Evolutionary conservation across 1,284 basidiomycete genomes (phyloP), one percentile per base, ranked within the genome.

Genomic region (Pascua sp.): DNA sequence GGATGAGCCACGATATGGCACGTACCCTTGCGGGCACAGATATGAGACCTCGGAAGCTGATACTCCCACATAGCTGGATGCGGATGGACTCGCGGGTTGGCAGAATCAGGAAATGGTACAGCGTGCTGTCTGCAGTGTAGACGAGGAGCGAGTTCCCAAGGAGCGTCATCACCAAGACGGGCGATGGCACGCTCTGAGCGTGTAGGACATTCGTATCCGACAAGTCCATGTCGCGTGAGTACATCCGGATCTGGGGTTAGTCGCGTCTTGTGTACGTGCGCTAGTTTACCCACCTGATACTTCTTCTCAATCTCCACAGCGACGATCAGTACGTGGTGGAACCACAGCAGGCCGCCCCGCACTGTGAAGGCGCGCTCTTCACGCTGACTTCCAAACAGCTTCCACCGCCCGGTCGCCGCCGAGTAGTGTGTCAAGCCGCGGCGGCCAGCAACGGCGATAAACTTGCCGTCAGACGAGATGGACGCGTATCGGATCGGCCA

Each of bases 81-180:
- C 86, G 87, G 72, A 96, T 92, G 4, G 85, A 84, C 51, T 92
- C 87, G 13, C 83, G 77, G 0, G 92, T 92, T 1, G 92, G 90
- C 37, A 91, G 83, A 62, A 98, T 91, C 65, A 98, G 77, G 73
- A 91, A 98, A 77, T 99, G 96, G 67, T 86, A 86, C 49, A 99
- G 81, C 36, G 88, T 94, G 72, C 98, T 98, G 76, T 98, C 94
- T n/a, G 86, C 84, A 2, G 93, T 97, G 77, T 98, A 98, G 15
- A 96, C 91, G 48, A 99, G 82, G n/a, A 99, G 79, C 0, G 92
- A 95, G 70, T 95, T 96, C 77, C 98, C 96, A 56, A 98, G 90
- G 8, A 98, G 80, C 8, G 91, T 93, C 51, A 96, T 80, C 48
- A 92, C 87, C 32, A 95, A 81, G 42, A 94, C 86, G 0, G 89